Conservation (phyloP, 352 stramenopile genomes). For the Phytophthora syringae region DNA sequence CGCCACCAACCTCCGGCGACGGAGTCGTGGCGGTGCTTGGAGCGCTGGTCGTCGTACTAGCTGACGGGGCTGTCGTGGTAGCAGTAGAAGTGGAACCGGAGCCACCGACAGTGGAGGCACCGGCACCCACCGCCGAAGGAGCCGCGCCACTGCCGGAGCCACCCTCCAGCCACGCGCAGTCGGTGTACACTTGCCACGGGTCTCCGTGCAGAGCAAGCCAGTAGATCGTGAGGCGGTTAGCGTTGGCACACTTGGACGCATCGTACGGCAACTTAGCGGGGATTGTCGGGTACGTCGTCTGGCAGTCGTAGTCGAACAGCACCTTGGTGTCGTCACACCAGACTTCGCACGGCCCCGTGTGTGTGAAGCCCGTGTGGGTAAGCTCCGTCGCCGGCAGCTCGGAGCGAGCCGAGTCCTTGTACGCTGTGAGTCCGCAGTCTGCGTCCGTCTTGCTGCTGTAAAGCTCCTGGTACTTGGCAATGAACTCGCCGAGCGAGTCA, state of each 20-base stretch:
- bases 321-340: constrained; percentile 69
- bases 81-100: constrained; percentile 13
- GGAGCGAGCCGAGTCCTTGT: constrained; percentile 42
- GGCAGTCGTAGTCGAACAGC: constrained; percentile 55
- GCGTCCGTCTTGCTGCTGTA: constrained; percentile 38
- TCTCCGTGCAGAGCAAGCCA: constrained; percentile 61
- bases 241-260: constrained; percentile 43
- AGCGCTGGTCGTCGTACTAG: constrained; percentile 5
- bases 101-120: constrained; percentile 11
- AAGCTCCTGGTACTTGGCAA: constrained; percentile 53
- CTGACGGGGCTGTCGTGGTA: constrained; percentile 15
- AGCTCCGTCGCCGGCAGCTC: constrained; percentile 45
- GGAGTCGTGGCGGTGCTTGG: constrained; percentile 11
- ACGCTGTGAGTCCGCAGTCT: constrained; percentile 49
- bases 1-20: constrained; percentile 11
- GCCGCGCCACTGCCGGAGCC: constrained; percentile 28
- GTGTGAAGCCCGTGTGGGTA: constrained; percentile 60
- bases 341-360: constrained; percentile 63
- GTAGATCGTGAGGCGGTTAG: constrained; percentile 57
- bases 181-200: constrained; percentile 69
- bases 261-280: constrained; percentile 53
- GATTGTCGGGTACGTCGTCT: constrained; percentile 39
- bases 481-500: constrained; percentile 46
- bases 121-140: constrained; percentile 21
- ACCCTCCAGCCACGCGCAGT: constrained; percentile 46